Base-by-base conservation (phyloP, 2,329 filamentous ascomycete genomes). In the Xylaria sp. region DNA sequence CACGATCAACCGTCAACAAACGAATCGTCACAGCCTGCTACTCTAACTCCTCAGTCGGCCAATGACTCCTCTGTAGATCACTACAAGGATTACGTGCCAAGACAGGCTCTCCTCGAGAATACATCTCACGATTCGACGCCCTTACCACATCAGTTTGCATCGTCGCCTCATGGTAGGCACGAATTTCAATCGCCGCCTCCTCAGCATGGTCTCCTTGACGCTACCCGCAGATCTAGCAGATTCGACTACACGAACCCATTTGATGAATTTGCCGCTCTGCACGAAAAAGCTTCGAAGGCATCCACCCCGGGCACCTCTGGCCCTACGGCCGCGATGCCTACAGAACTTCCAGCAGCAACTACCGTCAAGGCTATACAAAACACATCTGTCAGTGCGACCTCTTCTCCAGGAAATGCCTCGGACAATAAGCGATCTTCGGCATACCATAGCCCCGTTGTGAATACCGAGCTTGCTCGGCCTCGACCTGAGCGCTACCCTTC, bases 291-390 rank as follows among this genome's bases (percentile, higher is more conserved):
- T n/a, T 81, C 82, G 17, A 82, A 79, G 74, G 79, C 81, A 6
- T 80, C 66, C 72, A 81, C 59, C 65, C 81, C 65, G 59, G 78
- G 63, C 71, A 75, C 70, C 66, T 74, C 56, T 67, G 74, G 60
- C 62, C 76, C 63, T 64, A 73, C 51, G 36, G 73, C 49, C 67
- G 76, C 69, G 59, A 73, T 69, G 71, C 75, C 73, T 65, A 78
- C 71, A 59, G 79, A 72, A 71, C 69, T 69, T 48, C 70, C 79
- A 36, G 76, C 79, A 31, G 76, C 77, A 60, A 77, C 81, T 26
- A 76, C 80, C 51, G 81, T 85, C 66, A 84, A 87, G 73, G 83
- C 86, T 65, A 77, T 87, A 31, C 86, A 87, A 78, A 88, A 87
- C 78, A 81, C 81, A 65, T 76, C 73, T 63, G 33, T 46, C 28